Percentiles rank a stretch among this genome's conserved stretches.
Evolutionary conservation across 2,329 filamentous ascomycete genomes (phyloP).

Genomic region (Colletotrichum incanum): DNA sequence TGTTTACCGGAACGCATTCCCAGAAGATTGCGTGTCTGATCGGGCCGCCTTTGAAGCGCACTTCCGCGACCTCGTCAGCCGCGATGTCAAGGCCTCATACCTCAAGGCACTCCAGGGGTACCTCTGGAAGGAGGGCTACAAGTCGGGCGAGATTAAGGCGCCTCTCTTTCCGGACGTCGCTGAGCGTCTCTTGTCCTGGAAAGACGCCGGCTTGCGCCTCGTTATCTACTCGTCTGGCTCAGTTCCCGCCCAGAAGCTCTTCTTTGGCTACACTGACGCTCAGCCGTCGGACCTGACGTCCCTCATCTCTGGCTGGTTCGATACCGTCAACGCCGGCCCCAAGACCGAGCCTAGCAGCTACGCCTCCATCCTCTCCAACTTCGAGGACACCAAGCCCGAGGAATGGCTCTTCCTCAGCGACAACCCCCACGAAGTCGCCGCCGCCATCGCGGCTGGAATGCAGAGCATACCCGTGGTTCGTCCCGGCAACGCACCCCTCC

Average conservation of each 20-base stretch:
- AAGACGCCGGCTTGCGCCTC: constrained; percentile 68
- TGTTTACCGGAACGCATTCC: constrained; percentile 80
- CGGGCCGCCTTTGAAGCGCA: constrained; percentile 75
- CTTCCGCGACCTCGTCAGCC: constrained; percentile 78
- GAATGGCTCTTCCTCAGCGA: constrained; percentile 87
- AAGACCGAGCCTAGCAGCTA: constrained; percentile 81
- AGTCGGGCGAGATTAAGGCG: constrained; percentile 77
- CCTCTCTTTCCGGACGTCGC: constrained; percentile 83
- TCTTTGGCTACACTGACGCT: constrained; percentile 78
- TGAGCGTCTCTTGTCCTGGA: constrained; percentile 74
- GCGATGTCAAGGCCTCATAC: constrained; percentile 83
- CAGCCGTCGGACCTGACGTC: constrained; percentile 72
- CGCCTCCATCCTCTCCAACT: constrained; percentile 70
- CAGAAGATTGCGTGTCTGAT: constrained; percentile 72
- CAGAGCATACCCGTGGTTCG: constrained; percentile 74
- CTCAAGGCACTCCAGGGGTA: constrained; percentile 86
- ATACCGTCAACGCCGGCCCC: constrained; percentile 84
- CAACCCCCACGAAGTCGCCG: constrained; percentile 79
- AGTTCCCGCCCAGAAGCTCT: constrained; percentile 84
- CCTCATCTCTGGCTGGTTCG: constrained; percentile 79
- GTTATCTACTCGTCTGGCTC: constrained; percentile 89
- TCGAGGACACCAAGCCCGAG: constrained; percentile 61
- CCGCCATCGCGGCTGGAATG: constrained; percentile 76
- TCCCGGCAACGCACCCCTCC: constrained; percentile 79
- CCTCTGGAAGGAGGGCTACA: constrained; percentile 83